Evolutionary conservation across 1,284 basidiomycete genomes (phyloP).

Genomic region (Pseudozyma sp.): DNA sequence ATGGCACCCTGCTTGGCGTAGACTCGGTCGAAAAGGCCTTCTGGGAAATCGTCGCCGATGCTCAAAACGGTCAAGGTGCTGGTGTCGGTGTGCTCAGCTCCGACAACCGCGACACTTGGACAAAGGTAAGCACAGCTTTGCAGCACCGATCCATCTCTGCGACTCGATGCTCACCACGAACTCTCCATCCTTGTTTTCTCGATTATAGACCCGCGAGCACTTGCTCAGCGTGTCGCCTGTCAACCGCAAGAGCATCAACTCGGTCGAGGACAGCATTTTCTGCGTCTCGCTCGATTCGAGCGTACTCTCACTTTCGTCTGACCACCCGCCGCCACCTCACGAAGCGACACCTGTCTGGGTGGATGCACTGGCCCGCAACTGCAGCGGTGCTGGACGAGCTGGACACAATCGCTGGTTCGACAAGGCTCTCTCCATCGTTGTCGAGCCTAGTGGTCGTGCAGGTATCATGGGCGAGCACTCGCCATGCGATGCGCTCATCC

Average conservation of each 20-base stretch:
- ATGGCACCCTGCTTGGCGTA: conserved; percentile 70
- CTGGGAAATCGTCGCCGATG: conserved; percentile 79
- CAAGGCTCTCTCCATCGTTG: conserved; percentile 84
- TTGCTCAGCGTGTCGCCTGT: conserved; percentile 77
- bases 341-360: conserved; percentile 77
- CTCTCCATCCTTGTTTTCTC: background rate
- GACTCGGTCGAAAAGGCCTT: conserved; percentile 79
- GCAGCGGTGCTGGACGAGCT: conserved; percentile 77
- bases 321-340: conserved; percentile 55
- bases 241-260: conserved; percentile 76
- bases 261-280: conserved; percentile 82
- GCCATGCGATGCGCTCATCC: conserved; percentile 89
- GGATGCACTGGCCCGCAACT: conserved; percentile 82
- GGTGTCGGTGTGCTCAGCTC: conserved; percentile 81
- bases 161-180: background rate
- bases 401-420: conserved; percentile 91
- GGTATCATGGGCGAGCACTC: conserved; percentile 93
- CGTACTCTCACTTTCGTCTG: conserved; percentile 67
- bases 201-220: conserved; percentile 78
- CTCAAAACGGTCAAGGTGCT: conserved; percentile 72
- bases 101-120: conserved; percentile 86
- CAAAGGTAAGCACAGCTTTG: conserved; percentile 73
- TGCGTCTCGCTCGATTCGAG: conserved; percentile 75
- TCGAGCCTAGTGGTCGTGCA: conserved; percentile 86
- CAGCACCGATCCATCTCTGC: background rate